Evolutionary conservation across 2,329 filamentous ascomycete genomes (phyloP), one percentile per base, ranked within the genome.

Genomic region (Myriosclerotinia duriaeana): DNA sequence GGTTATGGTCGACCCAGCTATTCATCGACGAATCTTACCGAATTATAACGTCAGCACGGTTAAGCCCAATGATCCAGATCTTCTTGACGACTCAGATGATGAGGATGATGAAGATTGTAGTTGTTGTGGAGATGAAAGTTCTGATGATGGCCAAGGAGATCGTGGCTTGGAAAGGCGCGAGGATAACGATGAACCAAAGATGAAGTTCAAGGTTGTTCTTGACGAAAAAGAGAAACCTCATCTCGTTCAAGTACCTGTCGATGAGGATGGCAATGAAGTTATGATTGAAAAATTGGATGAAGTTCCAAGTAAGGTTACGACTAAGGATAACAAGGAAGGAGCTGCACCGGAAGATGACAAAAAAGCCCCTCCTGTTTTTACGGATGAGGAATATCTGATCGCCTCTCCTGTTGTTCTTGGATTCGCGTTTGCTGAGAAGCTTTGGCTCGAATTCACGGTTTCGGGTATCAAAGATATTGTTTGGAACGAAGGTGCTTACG

Each of bases 361-460:
- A 56, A 78, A 78, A 65, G 71, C 71, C 20, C 69, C 76, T 4
- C 83, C 83, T 1, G 81, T 85, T 26, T 93, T 95, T 76, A 90
- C 84, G 0, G 91, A 95, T 59, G 92, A 96, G 69, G 91, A 97
- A 71, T 89, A 95, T 34, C 81, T 97, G 7, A 89, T 96, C 59
- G 88, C 92, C 2, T 94, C 91, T 2, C 90, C 93, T 0, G 88
- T 96, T 0, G 91, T 96, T 0, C 84, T 96, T 1, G 93, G 93
- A 0, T 97, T 96, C 73, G 87, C 91, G 0, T 96, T 97, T 76
- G 87, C 86, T 0, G 92, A 96, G 78, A 97, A 96, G 78, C 82
- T 92, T 12, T 97, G 93, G 93, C 84, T 96, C 0, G 92, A 97
- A 76, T 92, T 97, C 73, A 88, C 87, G 0, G 88, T 97, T 26